Percentiles rank a stretch among this genome's conserved stretches.
Conservation (phyloP, 768 basidiomycete genomes). For the Tylopilus sp. region DNA sequence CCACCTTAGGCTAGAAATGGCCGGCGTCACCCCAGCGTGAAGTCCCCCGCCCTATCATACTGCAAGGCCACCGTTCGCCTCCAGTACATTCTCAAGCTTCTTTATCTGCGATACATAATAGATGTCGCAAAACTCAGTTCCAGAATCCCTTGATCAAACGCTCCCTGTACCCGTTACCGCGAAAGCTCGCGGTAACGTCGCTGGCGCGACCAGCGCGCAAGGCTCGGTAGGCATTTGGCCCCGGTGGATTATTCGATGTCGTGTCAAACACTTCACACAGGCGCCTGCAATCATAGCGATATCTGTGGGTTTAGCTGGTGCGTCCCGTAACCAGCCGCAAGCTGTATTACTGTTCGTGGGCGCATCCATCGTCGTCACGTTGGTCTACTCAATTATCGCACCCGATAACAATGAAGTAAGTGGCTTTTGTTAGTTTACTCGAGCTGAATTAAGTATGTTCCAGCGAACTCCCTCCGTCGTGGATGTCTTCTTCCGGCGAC, state of each 20-base stretch:
- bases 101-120: too few species aligned
- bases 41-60: too few species aligned
- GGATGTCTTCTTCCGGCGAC: not conserved
- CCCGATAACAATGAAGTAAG: not conserved
- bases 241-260: too few species aligned
- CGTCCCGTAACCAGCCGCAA: not conserved
- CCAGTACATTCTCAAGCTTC: too few species aligned
- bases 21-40: too few species aligned
- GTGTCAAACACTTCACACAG: not conserved
- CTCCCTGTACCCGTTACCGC: not conserved
- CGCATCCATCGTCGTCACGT: not conserved
- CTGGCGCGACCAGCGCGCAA: not conserved
- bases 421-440: not conserved
- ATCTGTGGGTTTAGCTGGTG: not conserved
- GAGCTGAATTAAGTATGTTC: not conserved
- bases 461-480: not conserved
- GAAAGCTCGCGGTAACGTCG: not conserved
- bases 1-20: too few species aligned
- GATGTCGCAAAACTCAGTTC: not conserved
- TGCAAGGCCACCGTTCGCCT: too few species aligned
- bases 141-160: not conserved
- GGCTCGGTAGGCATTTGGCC: too few species aligned
- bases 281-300: not conserved
- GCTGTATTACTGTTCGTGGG: not conserved
- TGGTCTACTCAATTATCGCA: not conserved